Conservation (phyloP, 2,329 filamentous ascomycete species). For the Trichoderma atrobrunneum region DNA sequence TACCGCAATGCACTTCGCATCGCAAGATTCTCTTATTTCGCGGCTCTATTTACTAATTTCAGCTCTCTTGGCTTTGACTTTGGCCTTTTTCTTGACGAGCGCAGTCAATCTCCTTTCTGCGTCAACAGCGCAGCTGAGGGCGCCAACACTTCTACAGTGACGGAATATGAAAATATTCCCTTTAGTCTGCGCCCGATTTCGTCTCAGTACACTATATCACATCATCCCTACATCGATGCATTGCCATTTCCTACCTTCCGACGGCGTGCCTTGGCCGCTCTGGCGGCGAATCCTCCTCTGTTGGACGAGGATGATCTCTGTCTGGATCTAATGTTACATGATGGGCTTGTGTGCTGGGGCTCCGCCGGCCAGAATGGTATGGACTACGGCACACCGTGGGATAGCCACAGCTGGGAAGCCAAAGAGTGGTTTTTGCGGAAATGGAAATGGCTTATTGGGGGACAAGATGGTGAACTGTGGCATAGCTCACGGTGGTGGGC, state of each 20-base stretch:
- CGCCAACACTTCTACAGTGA: neutral
- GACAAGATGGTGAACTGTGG: neutral
- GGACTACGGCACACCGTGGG: neutral
- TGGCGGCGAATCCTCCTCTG: neutral
- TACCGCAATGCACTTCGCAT: neutral
- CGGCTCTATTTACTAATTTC: neutral
- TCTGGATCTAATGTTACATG: neutral
- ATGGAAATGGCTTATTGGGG: neutral
- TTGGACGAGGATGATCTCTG: constrained; percentile 4
- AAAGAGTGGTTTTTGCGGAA: constrained; percentile 7
- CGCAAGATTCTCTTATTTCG: neutral
- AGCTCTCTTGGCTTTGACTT: neutral
- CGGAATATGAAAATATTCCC: neutral
- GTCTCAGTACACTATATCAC: neutral
- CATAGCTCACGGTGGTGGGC: constrained; percentile 9
- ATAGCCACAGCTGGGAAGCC: constrained; percentile 2
- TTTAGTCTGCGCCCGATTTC: neutral
- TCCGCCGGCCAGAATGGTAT: neutral
- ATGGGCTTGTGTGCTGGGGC: neutral
- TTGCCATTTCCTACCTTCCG: neutral
- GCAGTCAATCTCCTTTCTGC: neutral
- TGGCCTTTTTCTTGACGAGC: neutral
- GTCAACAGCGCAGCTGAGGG: neutral
- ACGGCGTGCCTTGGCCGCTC: neutral
- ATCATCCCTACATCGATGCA: neutral